A percentile compares a stretch with the other conserved stretches of the same genome.
Conservation (phyloP, 345 rosid genomes). For the Draba incana region DNA sequence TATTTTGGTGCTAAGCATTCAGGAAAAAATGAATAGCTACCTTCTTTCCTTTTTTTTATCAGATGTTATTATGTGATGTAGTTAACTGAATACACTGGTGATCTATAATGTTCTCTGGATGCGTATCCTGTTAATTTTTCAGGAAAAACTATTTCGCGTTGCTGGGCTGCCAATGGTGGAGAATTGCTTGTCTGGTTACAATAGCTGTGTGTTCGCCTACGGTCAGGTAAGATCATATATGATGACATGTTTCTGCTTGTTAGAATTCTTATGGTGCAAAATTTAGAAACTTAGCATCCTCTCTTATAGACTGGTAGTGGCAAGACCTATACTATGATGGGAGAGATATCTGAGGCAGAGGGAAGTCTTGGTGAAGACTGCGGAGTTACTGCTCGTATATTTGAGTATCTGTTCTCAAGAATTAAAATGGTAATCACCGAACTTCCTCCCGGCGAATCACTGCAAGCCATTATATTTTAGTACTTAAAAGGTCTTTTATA, state of each 20-base stretch:
- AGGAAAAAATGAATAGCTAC: too few relatives aligned
- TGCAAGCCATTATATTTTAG: not conserved
- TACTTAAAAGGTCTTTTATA: conserved; percentile 25
- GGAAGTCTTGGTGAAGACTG: conserved; percentile 59
- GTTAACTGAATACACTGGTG: conserved; percentile 10
- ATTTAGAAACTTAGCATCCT: conserved; percentile 21
- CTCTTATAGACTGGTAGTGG: conserved; percentile 94
- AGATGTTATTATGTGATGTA: conserved; percentile 17
- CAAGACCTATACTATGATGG: conserved; percentile 97
- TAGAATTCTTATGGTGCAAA: conserved; percentile 14
- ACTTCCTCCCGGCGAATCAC: not conserved
- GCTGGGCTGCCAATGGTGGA: conserved; percentile 96
- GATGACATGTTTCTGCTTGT: conserved; percentile 22
- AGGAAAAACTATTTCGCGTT: conserved; percentile 77
- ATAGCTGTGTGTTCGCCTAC: conserved; percentile 93
- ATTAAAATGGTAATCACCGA: conserved; percentile 57
- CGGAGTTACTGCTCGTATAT: conserved; percentile 90
- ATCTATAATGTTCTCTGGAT: conserved; percentile 25
- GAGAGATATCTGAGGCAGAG: conserved; percentile 65
- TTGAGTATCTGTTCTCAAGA: conserved; percentile 79
- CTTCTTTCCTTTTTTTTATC: conserved; percentile 1
- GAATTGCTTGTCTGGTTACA: conserved; percentile 93
- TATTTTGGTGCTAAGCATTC: too few relatives aligned
- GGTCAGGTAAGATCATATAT: conserved; percentile 69
- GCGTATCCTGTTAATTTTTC: conserved; percentile 24